Evolutionary conservation across 148 eudicot genomes (phyloP).

Genomic region (Simmondsia chinensis): DNA sequence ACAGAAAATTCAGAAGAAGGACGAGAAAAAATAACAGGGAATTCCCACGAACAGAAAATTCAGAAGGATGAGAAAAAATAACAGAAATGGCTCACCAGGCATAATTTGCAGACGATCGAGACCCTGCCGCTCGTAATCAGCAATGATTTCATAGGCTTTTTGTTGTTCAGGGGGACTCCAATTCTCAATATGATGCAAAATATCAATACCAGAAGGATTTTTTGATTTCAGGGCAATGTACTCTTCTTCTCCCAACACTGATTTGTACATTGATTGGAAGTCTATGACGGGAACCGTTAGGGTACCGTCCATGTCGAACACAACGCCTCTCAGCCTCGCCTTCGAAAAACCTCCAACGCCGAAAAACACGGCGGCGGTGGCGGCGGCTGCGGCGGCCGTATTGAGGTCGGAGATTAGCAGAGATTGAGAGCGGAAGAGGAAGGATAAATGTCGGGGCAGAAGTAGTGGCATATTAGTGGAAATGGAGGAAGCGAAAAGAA

Average conservation of each 20-base stretch:
- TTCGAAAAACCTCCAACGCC: neutral
- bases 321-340: constrained; percentile 58
- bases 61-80: neutral
- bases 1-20: too few species aligned
- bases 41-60: neutral
- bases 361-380: constrained; percentile 1
- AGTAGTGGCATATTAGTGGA: too few species aligned
- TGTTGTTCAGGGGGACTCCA: constrained; percentile 48
- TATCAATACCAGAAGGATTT: constrained; percentile 68
- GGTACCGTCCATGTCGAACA: constrained; percentile 99
- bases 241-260: constrained; percentile 58
- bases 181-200: constrained; percentile 55
- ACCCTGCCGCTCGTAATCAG: constrained; percentile 65
- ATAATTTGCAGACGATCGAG: constrained; percentile 80
- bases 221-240: constrained; percentile 31
- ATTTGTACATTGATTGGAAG: constrained; percentile 81
- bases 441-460: too few species aligned
- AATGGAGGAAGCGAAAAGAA: too few species aligned
- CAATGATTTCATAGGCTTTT: constrained; percentile 57
- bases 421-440: too few species aligned
- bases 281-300: constrained; percentile 85
- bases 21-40: neutral
- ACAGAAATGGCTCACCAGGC: constrained; percentile 47
- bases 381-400: neutral
- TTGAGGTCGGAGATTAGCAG: neutral